Evolutionary conservation across 1,284 basidiomycete species (phyloP).

Genomic region (Ganoderma lucidum): DNA sequence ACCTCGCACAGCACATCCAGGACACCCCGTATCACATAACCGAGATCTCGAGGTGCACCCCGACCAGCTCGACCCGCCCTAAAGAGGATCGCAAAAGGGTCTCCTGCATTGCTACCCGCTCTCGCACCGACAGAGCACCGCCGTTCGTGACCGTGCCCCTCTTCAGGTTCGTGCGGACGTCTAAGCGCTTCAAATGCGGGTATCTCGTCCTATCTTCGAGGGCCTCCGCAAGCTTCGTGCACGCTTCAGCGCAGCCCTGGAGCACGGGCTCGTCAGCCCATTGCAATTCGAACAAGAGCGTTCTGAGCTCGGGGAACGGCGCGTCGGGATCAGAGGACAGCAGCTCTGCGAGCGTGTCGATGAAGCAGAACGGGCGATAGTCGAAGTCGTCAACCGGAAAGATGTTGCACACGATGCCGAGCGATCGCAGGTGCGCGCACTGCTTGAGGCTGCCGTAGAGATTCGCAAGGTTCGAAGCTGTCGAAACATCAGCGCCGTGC

Average conservation of each 20-base stretch:
- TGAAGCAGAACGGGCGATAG: neutral
- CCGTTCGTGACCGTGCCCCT: neutral
- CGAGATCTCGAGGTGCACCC: neutral
- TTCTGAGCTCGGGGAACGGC: neutral
- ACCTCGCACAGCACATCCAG: neutral
- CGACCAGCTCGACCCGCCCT: neutral
- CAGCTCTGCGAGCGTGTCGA: neutral
- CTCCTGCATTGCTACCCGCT: neutral
- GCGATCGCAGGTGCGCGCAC: neutral
- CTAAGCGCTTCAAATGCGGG: neutral
- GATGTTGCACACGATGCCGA: neutral
- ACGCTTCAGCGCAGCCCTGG: neutral
- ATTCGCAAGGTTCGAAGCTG: neutral
- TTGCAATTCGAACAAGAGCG: too few relatives aligned
- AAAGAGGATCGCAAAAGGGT: neutral
- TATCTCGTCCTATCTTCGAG: neutral
- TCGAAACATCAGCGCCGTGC: neutral
- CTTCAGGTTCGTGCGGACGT: neutral
- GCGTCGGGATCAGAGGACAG: neutral
- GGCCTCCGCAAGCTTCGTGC: neutral
- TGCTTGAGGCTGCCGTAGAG: neutral
- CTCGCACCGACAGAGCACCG: neutral
- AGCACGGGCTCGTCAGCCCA: too few relatives aligned
- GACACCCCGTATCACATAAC: neutral
- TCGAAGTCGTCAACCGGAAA: neutral